Evolutionary conservation across 2,329 filamentous ascomycete genomes (phyloP), one percentile per base, ranked within the genome.

Genomic region (Colletotrichum sp.): DNA sequence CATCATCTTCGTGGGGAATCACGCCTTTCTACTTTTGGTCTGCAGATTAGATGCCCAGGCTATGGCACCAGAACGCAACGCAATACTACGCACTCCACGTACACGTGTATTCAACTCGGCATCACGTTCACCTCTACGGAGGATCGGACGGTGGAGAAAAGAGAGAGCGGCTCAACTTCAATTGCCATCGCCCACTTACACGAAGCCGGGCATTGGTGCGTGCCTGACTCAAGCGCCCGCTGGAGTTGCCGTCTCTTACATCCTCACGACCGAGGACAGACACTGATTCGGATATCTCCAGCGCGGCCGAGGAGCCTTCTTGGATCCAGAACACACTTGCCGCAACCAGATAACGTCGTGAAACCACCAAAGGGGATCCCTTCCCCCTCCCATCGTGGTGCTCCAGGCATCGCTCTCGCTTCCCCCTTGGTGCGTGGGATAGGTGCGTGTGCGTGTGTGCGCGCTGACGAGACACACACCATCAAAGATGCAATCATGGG

Each of bases 211-310:
- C n/a, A 64, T 26, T 34, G 57, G 68, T 32, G 28, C 26, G 68
- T 73, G 24, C 74, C 74, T 76, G 74, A 76, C 74, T 76, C 74
- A 62, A 65, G 34, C 74, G 64, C 69, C 72, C 69, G 72, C 63
- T 36, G 36, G 57, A 21, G 55, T n/a, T 28, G 21, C 57, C 64
- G 57, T 44, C 15, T 60, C 30, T 30, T 34, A 66, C 68, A 60
- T 67, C 62, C 52, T 75, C 69, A 68, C 63, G 55, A 34, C 57
- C 39, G 63, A 68, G 39, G 55, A 63, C 49, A 34, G 34, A 30
- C 18, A 39, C 52, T 60, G 55, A 67, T 60, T 44, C 26, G 60
- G 52, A 39, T 39, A 44, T 68, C 69, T 44, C 62, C 69, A 57
- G 55, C 15, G 32, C 18, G 15, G 39, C 63, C 34, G 44, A 64